A percentile compares a stretch with the other conserved stretches of the same genome.
Conservation (phyloP, 2,329 filamentous ascomycete genomes). For the Trichoderma sp. region DNA sequence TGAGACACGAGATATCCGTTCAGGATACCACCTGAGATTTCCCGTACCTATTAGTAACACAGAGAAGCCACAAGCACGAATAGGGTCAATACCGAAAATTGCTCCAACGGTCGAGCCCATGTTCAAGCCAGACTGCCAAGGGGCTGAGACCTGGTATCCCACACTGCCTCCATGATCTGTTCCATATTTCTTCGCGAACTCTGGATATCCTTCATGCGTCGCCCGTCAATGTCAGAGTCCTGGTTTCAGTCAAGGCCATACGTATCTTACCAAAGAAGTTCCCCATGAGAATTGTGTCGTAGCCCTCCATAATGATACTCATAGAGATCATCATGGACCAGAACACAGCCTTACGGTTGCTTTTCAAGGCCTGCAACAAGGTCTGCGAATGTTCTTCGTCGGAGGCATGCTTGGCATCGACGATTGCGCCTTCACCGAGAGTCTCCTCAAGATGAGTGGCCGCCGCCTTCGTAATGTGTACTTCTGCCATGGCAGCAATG, state of each 20-base stretch:
- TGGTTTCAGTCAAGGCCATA: background rate
- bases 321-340: conserved; percentile 39
- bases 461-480: conserved; percentile 6
- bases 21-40: background rate
- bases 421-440: conserved; percentile 11
- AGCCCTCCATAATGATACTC: conserved; percentile 45
- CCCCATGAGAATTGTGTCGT: conserved; percentile 36
- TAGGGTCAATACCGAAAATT: conserved; percentile 40
- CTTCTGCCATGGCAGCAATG: background rate
- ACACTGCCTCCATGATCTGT: conserved; percentile 7
- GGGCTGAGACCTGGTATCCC: conserved; percentile 41
- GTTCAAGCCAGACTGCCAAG: conserved; percentile 52
- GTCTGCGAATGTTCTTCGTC: conserved; percentile 17
- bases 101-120: conserved; percentile 46
- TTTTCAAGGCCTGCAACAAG: conserved; percentile 24
- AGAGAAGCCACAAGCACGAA: conserved; percentile 14
- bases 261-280: conserved; percentile 37
- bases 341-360: conserved; percentile 37
- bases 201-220: conserved; percentile 27
- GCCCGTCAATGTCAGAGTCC: background rate
- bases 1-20: conserved; percentile 23
- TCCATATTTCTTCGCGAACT: conserved; percentile 15
- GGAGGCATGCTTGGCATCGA: conserved; percentile 15
- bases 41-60: conserved; percentile 28
- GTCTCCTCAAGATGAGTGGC: conserved; percentile 9